These are phyloP conservation scores for Tulasnella sp. DNA, from an alignment of 768 basidiomycete genomes.

Conservation along the genomic window DNA sequence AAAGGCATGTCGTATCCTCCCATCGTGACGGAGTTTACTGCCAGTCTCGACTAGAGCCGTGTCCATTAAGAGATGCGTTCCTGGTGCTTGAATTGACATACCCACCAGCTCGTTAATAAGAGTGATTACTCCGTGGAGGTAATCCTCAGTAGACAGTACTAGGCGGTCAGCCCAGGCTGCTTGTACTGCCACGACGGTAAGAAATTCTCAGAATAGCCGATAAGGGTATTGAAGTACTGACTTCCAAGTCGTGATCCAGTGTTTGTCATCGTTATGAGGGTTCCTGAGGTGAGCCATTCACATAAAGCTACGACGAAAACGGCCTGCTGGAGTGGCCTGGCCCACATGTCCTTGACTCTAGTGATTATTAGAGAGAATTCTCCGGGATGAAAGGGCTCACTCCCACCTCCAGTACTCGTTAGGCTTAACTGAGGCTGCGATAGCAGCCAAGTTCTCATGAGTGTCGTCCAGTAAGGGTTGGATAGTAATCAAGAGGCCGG, in stretches of 20 bases:
- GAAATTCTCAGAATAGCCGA: background rate
- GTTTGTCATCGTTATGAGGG: constrained; percentile 10
- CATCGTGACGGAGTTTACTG: constrained; percentile 20
- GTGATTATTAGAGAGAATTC: background rate
- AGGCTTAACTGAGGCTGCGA: constrained; percentile 14
- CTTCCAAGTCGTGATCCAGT: constrained; percentile 13
- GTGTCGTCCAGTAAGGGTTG: constrained; percentile 3
- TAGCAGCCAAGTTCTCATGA: constrained; percentile 1
- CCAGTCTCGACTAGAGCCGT: constrained; percentile 15
- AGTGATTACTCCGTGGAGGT: constrained; percentile 19
- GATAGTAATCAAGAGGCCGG: constrained; percentile 8
- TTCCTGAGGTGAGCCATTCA: constrained; percentile 16
- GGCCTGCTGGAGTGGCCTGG: constrained; percentile 8
- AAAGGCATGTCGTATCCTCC: constrained; percentile 17
- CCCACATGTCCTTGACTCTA: constrained; percentile 20
- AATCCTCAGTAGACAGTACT: constrained; percentile 17
- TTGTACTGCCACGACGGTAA: constrained; percentile 5
- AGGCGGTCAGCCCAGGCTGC: constrained; percentile 17
- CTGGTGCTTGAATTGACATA: background rate
- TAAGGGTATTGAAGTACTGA: background rate
- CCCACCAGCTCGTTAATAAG: constrained; percentile 20
- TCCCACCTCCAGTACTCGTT: constrained; percentile 18
- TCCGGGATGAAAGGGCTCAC: too few relatives aligned
- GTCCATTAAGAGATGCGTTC: background rate
- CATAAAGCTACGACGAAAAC: constrained; percentile 17